A percentile compares a stretch with the other conserved stretches of the same genome.
These are phyloP conservation scores for Neoboletus brunneissimus DNA, from an alignment of 768 basidiomycete genomes.

Conservation along the genomic window DNA sequence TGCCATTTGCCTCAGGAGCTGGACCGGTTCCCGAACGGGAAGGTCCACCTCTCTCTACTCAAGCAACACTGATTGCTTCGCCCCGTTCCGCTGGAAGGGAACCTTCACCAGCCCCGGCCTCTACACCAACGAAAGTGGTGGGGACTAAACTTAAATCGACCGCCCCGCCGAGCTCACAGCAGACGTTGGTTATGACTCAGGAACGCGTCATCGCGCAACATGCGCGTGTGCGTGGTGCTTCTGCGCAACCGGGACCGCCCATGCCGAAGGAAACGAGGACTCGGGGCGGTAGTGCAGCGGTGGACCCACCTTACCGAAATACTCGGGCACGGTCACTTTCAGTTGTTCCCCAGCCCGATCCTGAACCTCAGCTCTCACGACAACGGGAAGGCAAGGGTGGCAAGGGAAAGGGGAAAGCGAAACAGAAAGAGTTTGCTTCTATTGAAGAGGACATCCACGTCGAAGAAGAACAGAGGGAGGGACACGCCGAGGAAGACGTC, in stretches of 20 bases:
- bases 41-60: conserved; percentile 20
- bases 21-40: not conserved
- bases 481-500: not conserved
- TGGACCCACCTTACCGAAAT: conserved; percentile 15
- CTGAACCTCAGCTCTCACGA: not conserved
- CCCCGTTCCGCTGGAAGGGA: conserved; percentile 9
- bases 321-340: conserved; percentile 25
- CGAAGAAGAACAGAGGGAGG: not conserved
- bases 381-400: not conserved
- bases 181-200: conserved; percentile 1
- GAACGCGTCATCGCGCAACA: conserved; percentile 1
- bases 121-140: not conserved
- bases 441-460: conserved; percentile 8
- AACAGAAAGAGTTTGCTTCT: not conserved
- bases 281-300: not conserved
- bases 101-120: not conserved
- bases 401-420: conserved; percentile 8
- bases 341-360: conserved; percentile 6
- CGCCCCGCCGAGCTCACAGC: conserved; percentile 10
- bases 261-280: not conserved
- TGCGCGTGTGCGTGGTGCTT: conserved; percentile 7
- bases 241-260: conserved; percentile 15
- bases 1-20: not conserved
- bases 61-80: conserved; percentile 26
- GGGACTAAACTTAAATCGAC: not conserved